A percentile compares a stretch with the other conserved stretches of the same genome.
These are phyloP conservation scores for Colletotrichum horii DNA, from an alignment of 2,329 filamentous ascomycete genomes.

Conservation along the genomic window DNA sequence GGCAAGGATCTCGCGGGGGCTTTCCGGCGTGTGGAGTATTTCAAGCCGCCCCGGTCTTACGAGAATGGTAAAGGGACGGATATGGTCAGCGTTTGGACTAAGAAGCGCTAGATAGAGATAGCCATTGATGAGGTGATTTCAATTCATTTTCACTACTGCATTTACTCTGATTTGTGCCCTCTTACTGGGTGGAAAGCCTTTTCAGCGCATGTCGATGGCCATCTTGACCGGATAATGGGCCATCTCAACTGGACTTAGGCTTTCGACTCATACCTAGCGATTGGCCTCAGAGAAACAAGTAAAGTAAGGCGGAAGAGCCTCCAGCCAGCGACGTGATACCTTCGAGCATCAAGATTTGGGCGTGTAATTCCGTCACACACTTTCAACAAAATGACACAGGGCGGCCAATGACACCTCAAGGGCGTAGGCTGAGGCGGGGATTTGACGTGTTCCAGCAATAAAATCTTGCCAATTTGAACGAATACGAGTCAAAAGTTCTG, in stretches of 20 bases:
- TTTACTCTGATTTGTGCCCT: too few species aligned
- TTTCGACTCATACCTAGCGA: background rate
- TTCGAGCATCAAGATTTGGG: background rate
- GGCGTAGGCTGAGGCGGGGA: background rate
- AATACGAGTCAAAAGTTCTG: background rate
- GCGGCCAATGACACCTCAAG: too few species aligned
- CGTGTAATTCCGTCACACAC: background rate
- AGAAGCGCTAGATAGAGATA: background rate
- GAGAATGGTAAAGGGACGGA: background rate
- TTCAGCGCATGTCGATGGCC: too few species aligned
- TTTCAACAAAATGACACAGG: background rate
- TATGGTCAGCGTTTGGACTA: background rate
- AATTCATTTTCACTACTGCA: too few species aligned
- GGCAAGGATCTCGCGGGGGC: background rate
- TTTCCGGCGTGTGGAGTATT: background rate
- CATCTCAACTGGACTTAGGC: too few species aligned
- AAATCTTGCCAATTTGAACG: background rate
- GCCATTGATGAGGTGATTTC: too few species aligned
- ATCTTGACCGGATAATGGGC: too few species aligned
- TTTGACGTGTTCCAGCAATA: background rate
- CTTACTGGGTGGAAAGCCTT: too few species aligned
- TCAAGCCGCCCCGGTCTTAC: background rate
- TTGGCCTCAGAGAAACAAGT: background rate
- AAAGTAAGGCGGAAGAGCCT: rapidly evolving
- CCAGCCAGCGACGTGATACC: background rate